Evolutionary conservation across 2,329 filamentous ascomycete species (phyloP).

Genomic region (Pestalotiopsis sp.): DNA sequence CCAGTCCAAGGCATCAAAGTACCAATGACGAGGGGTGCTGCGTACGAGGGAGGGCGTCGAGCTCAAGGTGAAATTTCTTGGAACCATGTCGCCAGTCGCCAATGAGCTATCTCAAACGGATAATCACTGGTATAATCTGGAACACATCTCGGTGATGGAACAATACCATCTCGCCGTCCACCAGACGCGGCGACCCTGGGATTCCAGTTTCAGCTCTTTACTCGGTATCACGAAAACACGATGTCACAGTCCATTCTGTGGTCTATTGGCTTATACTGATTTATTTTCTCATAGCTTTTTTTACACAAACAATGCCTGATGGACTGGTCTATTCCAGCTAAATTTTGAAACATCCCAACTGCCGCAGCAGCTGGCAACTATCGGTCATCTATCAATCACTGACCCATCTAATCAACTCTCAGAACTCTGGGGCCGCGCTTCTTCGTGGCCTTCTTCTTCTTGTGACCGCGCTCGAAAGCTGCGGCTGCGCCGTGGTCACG

Average conservation of each 20-base stretch:
- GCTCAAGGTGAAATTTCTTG: too few relatives aligned
- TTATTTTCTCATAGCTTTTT: conserved; percentile 10
- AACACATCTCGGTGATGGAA: too few relatives aligned
- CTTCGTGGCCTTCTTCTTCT: conserved; percentile 79
- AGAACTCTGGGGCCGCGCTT: conserved; percentile 73
- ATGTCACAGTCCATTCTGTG: too few relatives aligned
- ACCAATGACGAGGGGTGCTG: too few relatives aligned
- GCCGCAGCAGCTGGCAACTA: neutral
- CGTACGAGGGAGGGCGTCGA: too few relatives aligned
- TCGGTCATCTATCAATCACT: conserved; percentile 11
- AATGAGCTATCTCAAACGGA: too few relatives aligned
- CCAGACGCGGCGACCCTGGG: too few relatives aligned
- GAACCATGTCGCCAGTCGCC: too few relatives aligned
- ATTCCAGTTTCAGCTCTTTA: too few relatives aligned
- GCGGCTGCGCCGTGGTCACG: conserved; percentile 75
- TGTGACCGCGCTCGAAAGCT: conserved; percentile 77
- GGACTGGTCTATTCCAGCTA: neutral
- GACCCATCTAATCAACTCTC: conserved; percentile 67
- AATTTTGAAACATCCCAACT: neutral
- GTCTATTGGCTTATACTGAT: neutral
- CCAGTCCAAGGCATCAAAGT: neutral
- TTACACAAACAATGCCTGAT: conserved; percentile 13
- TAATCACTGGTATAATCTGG: too few relatives aligned
- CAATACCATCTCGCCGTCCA: too few relatives aligned
- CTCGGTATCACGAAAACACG: too few relatives aligned